Evolutionary conservation across 1,284 basidiomycete species (phyloP).

Genomic region (Sanguinoderma infundibulare): DNA sequence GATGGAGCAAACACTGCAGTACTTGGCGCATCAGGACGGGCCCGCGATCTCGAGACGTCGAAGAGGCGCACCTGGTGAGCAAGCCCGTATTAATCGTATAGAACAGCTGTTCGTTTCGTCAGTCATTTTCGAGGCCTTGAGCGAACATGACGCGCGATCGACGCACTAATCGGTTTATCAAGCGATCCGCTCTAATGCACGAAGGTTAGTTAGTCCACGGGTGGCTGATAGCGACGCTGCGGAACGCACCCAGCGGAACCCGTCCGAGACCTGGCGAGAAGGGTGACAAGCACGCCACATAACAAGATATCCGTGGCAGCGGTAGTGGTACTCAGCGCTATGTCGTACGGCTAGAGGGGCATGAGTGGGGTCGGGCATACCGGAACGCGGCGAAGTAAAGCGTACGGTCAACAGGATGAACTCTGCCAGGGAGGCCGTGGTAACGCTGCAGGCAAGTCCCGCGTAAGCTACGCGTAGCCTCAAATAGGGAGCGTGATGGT

Average conservation of each 20-base stretch:
- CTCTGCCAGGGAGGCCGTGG: background rate
- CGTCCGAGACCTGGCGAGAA: conserved; percentile 16
- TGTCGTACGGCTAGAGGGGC: conserved; percentile 12
- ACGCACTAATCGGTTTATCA: conserved; percentile 20
- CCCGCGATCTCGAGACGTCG: background rate
- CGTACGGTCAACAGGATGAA: conserved; percentile 8
- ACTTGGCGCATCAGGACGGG: background rate
- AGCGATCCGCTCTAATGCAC: conserved; percentile 12
- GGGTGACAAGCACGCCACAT: conserved; percentile 13
- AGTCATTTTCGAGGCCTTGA: background rate
- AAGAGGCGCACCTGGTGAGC: conserved; percentile 12
- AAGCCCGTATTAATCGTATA: conserved; percentile 19
- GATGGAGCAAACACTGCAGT: conserved; percentile 11
- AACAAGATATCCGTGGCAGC: conserved; percentile 16
- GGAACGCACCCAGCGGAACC: conserved; percentile 14
- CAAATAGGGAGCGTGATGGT: background rate
- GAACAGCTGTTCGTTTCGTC: conserved; percentile 5
- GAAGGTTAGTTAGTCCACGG: background rate
- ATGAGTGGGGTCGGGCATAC: background rate
- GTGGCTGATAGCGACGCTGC: too few relatives aligned
- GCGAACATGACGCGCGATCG: background rate
- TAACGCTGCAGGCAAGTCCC: background rate
- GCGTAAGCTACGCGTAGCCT: background rate
- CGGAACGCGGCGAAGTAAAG: background rate
- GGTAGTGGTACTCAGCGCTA: conserved; percentile 13